These are phyloP conservation scores for Pulveroboletus sp. DNA, from an alignment of 768 basidiomycete species.

Conservation along the genomic window DNA sequence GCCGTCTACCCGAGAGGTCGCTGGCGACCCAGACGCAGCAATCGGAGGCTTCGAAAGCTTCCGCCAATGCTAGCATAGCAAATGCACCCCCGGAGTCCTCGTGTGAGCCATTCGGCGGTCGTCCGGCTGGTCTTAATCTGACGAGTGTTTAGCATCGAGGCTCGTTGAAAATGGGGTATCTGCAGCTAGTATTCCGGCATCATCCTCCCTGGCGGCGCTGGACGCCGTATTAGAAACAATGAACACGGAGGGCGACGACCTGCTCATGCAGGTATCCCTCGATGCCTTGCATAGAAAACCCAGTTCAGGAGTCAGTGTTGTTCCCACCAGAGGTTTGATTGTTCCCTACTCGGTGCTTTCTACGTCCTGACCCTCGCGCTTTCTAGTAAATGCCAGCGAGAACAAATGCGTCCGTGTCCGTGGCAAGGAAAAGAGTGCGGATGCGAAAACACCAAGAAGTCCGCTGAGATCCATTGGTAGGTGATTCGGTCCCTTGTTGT, in stretches of 20 bases:
- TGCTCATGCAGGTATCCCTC: not conserved
- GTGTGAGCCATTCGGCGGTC: slow-evolving; percentile 4
- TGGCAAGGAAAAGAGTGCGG: not conserved
- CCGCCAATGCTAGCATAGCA: not conserved
- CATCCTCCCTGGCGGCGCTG: slow-evolving; percentile 11
- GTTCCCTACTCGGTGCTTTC: not conserved
- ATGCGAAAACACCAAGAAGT: not conserved
- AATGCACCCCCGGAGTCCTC: not conserved
- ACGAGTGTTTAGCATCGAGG: not conserved
- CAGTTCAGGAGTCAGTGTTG: not conserved
- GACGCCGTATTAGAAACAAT: slow-evolving; percentile 13
- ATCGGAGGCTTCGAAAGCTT: not conserved
- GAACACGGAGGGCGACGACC: not conserved
- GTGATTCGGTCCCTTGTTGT: not conserved
- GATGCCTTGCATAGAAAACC: not conserved
- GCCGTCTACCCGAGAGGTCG: slow-evolving; percentile 12
- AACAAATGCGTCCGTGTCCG: not conserved
- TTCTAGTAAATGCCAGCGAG: not conserved
- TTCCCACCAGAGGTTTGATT: not conserved
- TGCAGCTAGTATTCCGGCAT: not conserved
- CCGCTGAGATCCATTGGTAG: slow-evolving; percentile 8
- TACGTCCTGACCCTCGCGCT: not conserved
- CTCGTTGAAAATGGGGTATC: not conserved
- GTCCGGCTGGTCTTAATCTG: not conserved
- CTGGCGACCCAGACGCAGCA: slow-evolving; percentile 10